Percentiles rank a stretch among this genome's conserved stretches.
Evolutionary conservation across 2,329 filamentous ascomycete genomes (phyloP).

Genomic region (Cladophialophora yegresii): DNA sequence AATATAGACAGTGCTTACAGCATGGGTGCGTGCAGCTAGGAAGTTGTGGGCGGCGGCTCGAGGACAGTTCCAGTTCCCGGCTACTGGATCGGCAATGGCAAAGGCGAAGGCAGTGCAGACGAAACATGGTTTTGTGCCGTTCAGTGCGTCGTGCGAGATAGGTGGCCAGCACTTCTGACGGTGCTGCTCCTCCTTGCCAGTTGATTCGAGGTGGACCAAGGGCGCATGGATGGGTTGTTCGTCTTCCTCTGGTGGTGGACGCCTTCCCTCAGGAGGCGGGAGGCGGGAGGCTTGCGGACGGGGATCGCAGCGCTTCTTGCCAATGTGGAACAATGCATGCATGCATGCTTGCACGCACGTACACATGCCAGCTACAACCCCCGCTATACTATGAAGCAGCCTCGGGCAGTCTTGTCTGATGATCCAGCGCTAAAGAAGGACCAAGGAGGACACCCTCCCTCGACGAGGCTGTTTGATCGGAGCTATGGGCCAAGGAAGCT

Average conservation of each 20-base stretch:
- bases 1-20: slow-evolving; percentile 37
- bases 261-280: no score
- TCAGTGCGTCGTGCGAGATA: not conserved
- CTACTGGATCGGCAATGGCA: not conserved
- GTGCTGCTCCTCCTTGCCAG: not conserved
- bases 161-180: not conserved
- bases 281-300: not conserved
- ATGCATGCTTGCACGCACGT: not conserved
- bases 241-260: no score
- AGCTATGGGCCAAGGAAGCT: not conserved
- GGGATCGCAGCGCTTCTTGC: not conserved
- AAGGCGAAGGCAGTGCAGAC: not conserved
- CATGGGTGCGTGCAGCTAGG: slow-evolving; percentile 24
- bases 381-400: not conserved
- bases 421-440: not conserved
- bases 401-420: not conserved
- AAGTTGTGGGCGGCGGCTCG: slow-evolving; percentile 10
- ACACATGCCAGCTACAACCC: not conserved
- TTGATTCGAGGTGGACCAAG: not conserved
- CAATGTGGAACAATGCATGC: not conserved
- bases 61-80: not conserved
- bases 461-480: not conserved
- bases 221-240: no score
- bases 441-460: no score
- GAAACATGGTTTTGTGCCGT: not conserved